Conservation (phyloP, 148 eudicot genomes). For the Silene uniflora region DNA sequence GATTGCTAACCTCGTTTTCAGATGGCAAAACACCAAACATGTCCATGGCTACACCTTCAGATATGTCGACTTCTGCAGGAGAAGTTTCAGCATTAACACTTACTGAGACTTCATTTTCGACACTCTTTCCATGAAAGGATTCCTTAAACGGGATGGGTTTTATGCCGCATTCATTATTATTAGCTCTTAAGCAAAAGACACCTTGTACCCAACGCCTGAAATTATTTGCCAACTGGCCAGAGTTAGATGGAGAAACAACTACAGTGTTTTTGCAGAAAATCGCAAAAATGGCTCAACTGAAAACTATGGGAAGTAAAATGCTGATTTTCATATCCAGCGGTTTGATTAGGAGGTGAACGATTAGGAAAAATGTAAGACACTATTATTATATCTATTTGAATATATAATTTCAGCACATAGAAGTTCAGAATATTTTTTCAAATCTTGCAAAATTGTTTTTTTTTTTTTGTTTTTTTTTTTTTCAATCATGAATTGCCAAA, state of each 20-base stretch:
- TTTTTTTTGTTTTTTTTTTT: not conserved
- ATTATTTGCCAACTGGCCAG: slow-evolving; percentile 13
- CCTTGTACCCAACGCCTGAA: slow-evolving; percentile 98
- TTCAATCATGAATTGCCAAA: not conserved
- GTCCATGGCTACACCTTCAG: slow-evolving; percentile 75
- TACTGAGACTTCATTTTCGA: slow-evolving; percentile 23
- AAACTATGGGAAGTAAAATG: not conserved
- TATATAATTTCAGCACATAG: not conserved
- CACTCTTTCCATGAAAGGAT: slow-evolving; percentile 8
- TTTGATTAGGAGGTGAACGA: not conserved
- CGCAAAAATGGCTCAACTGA: not conserved
- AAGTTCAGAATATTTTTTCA: not conserved
- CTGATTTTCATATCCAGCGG: not conserved
- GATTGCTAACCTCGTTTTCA: slow-evolving; percentile 53
- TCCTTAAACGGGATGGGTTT: slow-evolving; percentile 15
- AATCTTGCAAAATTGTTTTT: not conserved
- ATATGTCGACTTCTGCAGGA: slow-evolving; percentile 64
- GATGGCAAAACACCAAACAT: slow-evolving; percentile 69
- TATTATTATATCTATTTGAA: too few relatives aligned
- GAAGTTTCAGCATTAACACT: slow-evolving; percentile 22
- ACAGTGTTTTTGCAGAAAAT: not conserved
- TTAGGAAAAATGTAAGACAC: not conserved
- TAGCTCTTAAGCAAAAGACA: slow-evolving; percentile 38
- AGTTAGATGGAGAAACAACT: slow-evolving; percentile 3
- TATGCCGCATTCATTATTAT: slow-evolving; percentile 23